These are phyloP conservation scores for Ceratocystis cacaofunesta DNA, from an alignment of 2,329 filamentous ascomycete species.

Conservation along the genomic window DNA sequence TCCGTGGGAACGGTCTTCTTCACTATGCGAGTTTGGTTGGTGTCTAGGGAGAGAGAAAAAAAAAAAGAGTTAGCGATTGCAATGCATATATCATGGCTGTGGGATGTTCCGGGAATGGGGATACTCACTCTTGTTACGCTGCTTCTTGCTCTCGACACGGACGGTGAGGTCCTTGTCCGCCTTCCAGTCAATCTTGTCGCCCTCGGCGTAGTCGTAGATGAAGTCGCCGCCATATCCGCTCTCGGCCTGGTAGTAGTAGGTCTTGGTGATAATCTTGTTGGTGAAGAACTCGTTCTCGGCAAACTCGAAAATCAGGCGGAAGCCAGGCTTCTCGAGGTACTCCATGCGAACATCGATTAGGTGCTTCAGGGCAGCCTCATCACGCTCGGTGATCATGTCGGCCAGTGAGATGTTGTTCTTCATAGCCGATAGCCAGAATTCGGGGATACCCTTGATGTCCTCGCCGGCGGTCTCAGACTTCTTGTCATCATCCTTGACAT, in stretches of 20 bases:
- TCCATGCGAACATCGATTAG: conserved; percentile 95
- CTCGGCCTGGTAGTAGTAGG: conserved; percentile 98
- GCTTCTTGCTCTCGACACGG: conserved; percentile 96
- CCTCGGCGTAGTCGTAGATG: conserved; percentile 98
- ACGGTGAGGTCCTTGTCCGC: conserved; percentile 84
- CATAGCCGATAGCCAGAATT: conserved; percentile 99
- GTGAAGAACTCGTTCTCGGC: conserved; percentile 89
- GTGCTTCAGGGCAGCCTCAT: conserved; percentile 83
- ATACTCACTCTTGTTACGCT: conserved; percentile 89
- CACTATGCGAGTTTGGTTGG: conserved; percentile 95
- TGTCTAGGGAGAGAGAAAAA: conserved; percentile 44
- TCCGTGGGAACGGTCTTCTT: conserved; percentile 98
- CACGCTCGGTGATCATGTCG: conserved; percentile 96
- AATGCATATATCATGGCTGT: neutral
- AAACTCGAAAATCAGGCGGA: conserved; percentile 97
- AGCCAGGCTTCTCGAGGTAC: conserved; percentile 94
- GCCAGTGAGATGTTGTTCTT: conserved; percentile 97
- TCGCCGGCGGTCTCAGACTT: conserved; percentile 34
- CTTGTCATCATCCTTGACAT: conserved; percentile 43
- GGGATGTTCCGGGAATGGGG: conserved; percentile 12
- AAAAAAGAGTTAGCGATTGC: neutral
- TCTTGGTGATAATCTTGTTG: conserved; percentile 95
- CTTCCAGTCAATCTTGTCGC: conserved; percentile 97
- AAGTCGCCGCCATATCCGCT: conserved; percentile 97
- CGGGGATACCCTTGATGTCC: conserved; percentile 66